Evolutionary conservation across 805 yeast genomes (phyloP), one percentile per base, ranked within the genome.

Genomic region (Saccharomycopsis lassenensis): DNA sequence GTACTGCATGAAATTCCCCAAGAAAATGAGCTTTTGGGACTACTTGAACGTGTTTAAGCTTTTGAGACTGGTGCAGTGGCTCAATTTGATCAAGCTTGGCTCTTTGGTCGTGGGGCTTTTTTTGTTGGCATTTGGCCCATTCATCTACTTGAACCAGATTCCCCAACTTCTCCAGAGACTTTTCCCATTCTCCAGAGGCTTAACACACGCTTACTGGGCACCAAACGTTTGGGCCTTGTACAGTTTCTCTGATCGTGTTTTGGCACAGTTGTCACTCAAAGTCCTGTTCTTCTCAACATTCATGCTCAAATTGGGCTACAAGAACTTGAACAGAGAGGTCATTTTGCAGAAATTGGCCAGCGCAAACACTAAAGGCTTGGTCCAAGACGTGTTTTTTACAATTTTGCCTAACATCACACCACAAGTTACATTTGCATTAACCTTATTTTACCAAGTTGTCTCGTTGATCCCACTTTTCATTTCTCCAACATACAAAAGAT

Each of bases 191-290:
- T 79, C 93, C 33, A 67, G 97, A 53, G 97, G 97, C 1, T 65
- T 91, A 24, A 91, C 96, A 4, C 98, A 91, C 58, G 95, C 97
- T 0, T 91, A 91, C 59, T 91, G 98, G 97, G 97, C 98, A 1
- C 97, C 99, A 11, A 91, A 91, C 51, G 63, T 86, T 31, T 91
- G 99, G 99, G 95, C 98, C 0, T 48, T 89, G 7, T 91, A 91
- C 57, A 82, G 96, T 2, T 79, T 83, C 46, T 42, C 67, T 10
- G 99, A 91, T 56, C 66, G 94, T 40, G 51, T 77, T 0, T 61
- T 86, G 39, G 66, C 79, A 10, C 42, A 43, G 24, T 33, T 33
- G 11, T 30, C 39, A 51, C 39, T 47, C 44, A 31, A 50, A 32
- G 40, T 63, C 7, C 69, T 71, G 15, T 67, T 70, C 39, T 57